Evolutionary conservation across 768 basidiomycete species (phyloP), one percentile per base, ranked within the genome.

Genomic region (Lentinula aciculospora): DNA sequence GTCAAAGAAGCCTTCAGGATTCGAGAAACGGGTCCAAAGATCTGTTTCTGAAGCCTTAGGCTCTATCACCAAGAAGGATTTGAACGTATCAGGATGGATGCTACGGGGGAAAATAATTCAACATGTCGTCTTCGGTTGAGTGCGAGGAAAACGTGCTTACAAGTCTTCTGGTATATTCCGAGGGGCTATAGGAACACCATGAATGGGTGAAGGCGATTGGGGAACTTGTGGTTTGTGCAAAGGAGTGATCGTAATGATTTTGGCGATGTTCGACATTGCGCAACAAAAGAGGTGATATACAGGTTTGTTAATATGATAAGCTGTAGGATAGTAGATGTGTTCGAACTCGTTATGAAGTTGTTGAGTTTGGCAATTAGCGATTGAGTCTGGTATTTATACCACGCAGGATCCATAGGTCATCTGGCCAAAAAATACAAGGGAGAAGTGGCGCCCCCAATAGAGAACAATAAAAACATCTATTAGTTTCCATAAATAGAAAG

Each of bases 181-280:
- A 4, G 51, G 51, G 23, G 51, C 51, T 19, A 53, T 15, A 23
- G 34, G 51, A 4, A 53, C 27, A 39, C 15, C 23, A 7, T 27
- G 27, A 25, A 23, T 8, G 39, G 34, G 36, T 17, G 51, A n/a
- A n/a, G n/a, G n/a, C n/a, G n/a, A 39, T 12, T 21, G 31, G 10
- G 19, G 36, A 3, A 39, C 34, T 5, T 23, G 21, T 53, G 51
- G 51, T 27, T 39, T 53, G 23, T 15, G n/a, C 51, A 53, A 28
- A 25, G 51, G 51, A 53, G 51, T 53, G 37, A 53, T 25, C 32
- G 34, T 53, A n/a, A 53, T 21, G 36, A 53, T 36, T 39, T 53
- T 53, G 51, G 51, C 21, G 23, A 53, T 39, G 27, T 53, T 28
- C 32, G 51, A 53, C 51, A 53, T 36, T 39, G 32, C 46, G 25